Base-by-base conservation (phyloP, 192 early-diverging fungal species). In the Radiomyces spectabilis region DNA sequence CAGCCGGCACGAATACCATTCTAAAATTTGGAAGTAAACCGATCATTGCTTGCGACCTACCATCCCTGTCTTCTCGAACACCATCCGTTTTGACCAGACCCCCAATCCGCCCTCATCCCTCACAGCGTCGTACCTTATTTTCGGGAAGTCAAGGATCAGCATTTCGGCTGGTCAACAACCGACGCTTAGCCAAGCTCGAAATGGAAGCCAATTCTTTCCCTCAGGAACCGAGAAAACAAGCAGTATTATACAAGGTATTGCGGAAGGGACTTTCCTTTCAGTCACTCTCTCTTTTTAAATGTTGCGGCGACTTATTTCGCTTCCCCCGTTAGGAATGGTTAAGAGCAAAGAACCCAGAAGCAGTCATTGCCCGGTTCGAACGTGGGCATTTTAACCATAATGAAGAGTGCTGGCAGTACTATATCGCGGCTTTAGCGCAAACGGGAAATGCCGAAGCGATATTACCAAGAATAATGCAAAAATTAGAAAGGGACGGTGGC, bases 201-300 rank as follows among this genome's bases (percentile, higher is more conserved):
- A 51, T 66, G n/a, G 80, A 79, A 29, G 80, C 80, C 5, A 75
- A 76, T 43, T 56, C 65, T 8, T 69, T 59, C 46, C 72, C 80
- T 10, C 59, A 63, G 27, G 75, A 82, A 52, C 39, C 77, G 16
- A 26, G 51, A 26, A 69, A 69, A 8, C 80, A 82, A 41, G 52
- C 73, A 24, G 57, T 75, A 38, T 68, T 79, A 27, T 82, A 79
- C 60, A 81, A 78, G 69, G 79, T 76, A 61, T 30, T 55, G n/a
- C 16, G 3, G 6, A 18, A 30, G 19, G 6, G 7, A 18, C n/a
- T 41, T 1, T 39, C 24, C 38, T n/a, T n/a, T 15, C 18, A 29
- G 10, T 40, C 16, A 51, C 25, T 6, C 26, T 35, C 39, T 19
- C 2, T 16, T 41, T 8, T 16, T n/a, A 1, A 19, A 13, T n/a